phyloP scores from a whole-genome alignment of 2,329 filamentous ascomycete genomes.

The Colletotrichum sp. region DNA sequence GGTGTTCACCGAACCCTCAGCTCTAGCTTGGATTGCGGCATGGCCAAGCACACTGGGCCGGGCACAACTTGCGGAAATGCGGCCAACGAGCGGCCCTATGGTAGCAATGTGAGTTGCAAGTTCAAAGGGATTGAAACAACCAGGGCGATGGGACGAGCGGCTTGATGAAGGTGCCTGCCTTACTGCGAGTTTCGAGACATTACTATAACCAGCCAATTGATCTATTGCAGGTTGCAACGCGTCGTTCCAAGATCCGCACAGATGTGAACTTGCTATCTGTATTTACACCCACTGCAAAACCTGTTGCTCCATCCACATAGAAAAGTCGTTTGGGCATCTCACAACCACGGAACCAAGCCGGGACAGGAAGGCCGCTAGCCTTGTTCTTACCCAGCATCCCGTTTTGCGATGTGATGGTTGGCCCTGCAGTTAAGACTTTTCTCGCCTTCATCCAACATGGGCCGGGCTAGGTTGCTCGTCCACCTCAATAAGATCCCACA shows the following conservation, averaged over 20 bases:
- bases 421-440: not conserved
- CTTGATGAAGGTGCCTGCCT: not conserved
- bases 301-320: not conserved
- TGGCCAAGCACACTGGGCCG: not conserved
- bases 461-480: not conserved
- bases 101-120: not conserved
- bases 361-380: conserved; percentile 6
- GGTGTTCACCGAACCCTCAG: not conserved
- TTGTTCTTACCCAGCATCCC: not conserved
- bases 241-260: not conserved
- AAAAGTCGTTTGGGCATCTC: not conserved
- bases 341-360: conserved; percentile 6
- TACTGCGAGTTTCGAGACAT: not conserved
- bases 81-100: not conserved
- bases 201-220: not conserved
- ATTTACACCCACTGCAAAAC: not conserved
- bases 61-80: not conserved
- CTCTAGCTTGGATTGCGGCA: not conserved
- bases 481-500: not conserved
- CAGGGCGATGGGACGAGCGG: not conserved
- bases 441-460: not conserved
- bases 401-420: not conserved
- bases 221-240: not conserved
- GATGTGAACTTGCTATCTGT: not conserved
- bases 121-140: not conserved